phyloP scores from a whole-genome alignment of 2,329 filamentous ascomycete species.

The Ceratocystiopsis sp. region DNA sequence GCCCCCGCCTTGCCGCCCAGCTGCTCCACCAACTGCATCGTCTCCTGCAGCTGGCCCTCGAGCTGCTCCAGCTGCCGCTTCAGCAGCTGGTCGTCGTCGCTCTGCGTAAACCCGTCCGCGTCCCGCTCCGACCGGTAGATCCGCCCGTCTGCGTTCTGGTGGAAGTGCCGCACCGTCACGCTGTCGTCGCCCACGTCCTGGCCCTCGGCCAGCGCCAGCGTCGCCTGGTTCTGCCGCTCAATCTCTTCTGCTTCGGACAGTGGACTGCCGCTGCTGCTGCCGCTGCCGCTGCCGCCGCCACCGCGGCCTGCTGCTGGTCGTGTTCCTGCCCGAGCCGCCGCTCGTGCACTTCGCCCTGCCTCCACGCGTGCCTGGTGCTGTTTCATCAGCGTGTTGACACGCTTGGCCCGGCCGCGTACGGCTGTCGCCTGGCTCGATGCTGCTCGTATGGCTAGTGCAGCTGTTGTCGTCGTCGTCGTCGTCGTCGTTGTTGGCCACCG shows the following conservation, averaged over 20 bases:
- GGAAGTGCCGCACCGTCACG: constrained; percentile 27
- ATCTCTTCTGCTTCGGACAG: neutral
- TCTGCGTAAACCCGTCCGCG: constrained; percentile 16
- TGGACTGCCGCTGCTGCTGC: neutral
- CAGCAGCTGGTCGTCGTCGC: constrained; percentile 24
- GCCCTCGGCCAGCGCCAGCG: neutral
- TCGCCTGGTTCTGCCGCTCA: no score
- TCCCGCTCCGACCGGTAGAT: constrained; percentile 8
- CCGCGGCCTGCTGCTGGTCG: no score
- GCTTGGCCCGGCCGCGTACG: neutral
- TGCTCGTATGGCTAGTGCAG: neutral
- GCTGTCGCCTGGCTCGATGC: neutral
- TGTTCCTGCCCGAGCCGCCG: no score
- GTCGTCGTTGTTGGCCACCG: neutral
- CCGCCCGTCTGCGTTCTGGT: constrained; percentile 24
- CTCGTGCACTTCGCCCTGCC: neutral
- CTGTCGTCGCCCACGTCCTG: constrained; percentile 7
- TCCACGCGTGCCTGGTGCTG: no score
- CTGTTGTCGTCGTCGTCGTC: neutral
- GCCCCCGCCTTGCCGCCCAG: constrained; percentile 7
- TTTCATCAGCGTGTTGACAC: no score
- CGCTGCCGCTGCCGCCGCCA: neutral
- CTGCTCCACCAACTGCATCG: constrained; percentile 12
- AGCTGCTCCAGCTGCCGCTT: constrained; percentile 19
- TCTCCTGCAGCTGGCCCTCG: constrained; percentile 17